Percentiles rank a stretch among this genome's conserved stretches.
Conservation (phyloP, 768 basidiomycete species). For the Serpula lacrymans region DNA sequence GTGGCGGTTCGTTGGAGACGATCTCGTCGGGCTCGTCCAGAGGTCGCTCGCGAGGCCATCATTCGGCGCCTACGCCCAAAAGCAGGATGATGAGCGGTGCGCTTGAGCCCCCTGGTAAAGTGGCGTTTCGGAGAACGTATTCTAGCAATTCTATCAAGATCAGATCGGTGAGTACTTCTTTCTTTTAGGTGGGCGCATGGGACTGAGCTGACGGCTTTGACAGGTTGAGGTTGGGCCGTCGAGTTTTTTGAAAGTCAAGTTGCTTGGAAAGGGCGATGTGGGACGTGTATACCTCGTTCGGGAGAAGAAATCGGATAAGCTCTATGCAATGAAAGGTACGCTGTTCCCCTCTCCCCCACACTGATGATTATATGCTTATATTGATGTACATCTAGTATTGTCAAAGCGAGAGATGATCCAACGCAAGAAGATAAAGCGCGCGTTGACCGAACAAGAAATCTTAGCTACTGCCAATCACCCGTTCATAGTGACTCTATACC, state of each 20-base stretch:
- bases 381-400: conserved; percentile 60
- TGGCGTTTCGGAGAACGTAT: conserved; percentile 90
- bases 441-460: conserved; percentile 98
- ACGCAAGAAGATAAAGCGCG: conserved; percentile 98
- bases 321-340: conserved; percentile 99
- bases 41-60: conserved; percentile 37
- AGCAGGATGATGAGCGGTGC: conserved; percentile 45
- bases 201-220: conserved; percentile 4
- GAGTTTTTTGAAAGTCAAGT: conserved; percentile 94
- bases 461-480: conserved; percentile 98
- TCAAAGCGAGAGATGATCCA: conserved; percentile 99
- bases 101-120: conserved; percentile 51
- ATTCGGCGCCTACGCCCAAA: conserved; percentile 35
- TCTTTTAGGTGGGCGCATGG: conserved; percentile 1
- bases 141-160: conserved; percentile 98
- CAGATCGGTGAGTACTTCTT: conserved; percentile 56
- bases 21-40: conserved; percentile 74
- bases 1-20: conserved; percentile 73
- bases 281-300: conserved; percentile 97
- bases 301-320: conserved; percentile 95
- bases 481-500: conserved; percentile 98
- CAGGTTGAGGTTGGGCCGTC: conserved; percentile 93
- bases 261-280: conserved; percentile 98
- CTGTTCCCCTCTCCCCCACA: conserved; percentile 8
- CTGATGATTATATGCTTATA: conserved; percentile 7